Conservation (phyloP, 441 rosid species). For the Gossypium gossypioides region DNA sequence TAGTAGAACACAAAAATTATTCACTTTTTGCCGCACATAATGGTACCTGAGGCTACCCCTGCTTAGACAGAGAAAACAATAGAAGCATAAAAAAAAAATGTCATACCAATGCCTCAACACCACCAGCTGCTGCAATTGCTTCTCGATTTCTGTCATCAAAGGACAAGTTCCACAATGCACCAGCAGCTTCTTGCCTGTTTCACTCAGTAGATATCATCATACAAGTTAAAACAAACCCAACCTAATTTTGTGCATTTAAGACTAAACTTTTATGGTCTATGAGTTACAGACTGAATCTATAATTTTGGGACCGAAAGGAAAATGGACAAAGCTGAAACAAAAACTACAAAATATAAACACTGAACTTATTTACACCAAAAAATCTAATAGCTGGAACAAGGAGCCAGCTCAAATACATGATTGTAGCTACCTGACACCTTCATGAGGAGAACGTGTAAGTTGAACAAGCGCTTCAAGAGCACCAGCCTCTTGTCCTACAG, state of each 20-base stretch:
- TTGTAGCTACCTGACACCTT: conserved; percentile 72
- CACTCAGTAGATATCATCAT: conserved; percentile 12
- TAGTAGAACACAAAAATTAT: background rate
- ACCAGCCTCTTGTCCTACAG: conserved; percentile 92
- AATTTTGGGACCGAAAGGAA: background rate
- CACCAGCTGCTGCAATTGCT: conserved; percentile 89
- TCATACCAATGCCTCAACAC: conserved; percentile 93
- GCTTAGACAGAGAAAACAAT: background rate
- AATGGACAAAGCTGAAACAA: background rate
- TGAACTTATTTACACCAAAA: background rate
- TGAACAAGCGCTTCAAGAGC: conserved; percentile 94
- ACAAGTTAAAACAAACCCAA: background rate
- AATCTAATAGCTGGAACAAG: background rate
- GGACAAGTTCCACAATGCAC: conserved; percentile 93
- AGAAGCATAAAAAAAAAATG: conserved; percentile 14
- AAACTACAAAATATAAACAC: background rate
- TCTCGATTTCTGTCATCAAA: conserved; percentile 93
- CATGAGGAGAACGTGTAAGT: conserved; percentile 75
- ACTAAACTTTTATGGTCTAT: background rate
- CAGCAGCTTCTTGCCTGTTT: conserved; percentile 95
- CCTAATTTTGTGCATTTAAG: background rate
- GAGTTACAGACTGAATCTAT: background rate
- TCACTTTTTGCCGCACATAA: background rate
- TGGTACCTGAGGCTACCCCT: background rate
- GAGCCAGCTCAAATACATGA: background rate